phyloP scores from a whole-genome alignment of 352 stramenopile species.

The Phytophthora litchii region DNA sequence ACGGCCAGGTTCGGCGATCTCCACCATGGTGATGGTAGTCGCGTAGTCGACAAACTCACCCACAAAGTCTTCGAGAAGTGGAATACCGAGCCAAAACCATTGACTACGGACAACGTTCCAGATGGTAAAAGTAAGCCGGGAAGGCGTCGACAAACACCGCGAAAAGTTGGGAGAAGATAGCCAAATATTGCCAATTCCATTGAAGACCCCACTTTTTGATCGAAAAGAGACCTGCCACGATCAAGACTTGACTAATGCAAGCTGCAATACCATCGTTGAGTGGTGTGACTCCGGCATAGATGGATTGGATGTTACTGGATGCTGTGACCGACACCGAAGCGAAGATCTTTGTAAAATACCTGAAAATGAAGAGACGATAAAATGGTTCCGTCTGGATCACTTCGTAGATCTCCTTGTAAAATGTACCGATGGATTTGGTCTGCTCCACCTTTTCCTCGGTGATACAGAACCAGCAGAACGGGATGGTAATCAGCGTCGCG shows the following conservation, averaged over 20 bases:
- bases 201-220: conserved; percentile 48
- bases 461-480: conserved; percentile 49
- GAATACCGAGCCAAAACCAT: conserved; percentile 50
- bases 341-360: conserved; percentile 45
- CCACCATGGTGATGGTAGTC: conserved; percentile 39
- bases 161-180: conserved; percentile 35
- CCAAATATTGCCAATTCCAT: conserved; percentile 50
- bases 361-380: conserved; percentile 41
- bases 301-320: conserved; percentile 32
- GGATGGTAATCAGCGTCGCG: conserved; percentile 29
- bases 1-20: conserved; percentile 40
- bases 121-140: conserved; percentile 44
- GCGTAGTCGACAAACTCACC: conserved; percentile 38
- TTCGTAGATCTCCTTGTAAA: conserved; percentile 40
- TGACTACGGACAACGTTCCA: conserved; percentile 52
- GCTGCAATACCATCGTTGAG: conserved; percentile 33
- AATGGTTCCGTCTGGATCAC: conserved; percentile 41
- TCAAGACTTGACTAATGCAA: conserved; percentile 33
- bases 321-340: conserved; percentile 30
- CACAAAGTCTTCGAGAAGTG: conserved; percentile 45
- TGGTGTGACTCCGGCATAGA: conserved; percentile 33
- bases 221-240: conserved; percentile 29
- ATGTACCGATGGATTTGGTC: conserved; percentile 23
- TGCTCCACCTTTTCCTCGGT: conserved; percentile 36
- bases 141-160: conserved; percentile 42